Evolutionary conservation across 2,329 filamentous ascomycete species (phyloP).

Genomic region (Calonectria pteridis): DNA sequence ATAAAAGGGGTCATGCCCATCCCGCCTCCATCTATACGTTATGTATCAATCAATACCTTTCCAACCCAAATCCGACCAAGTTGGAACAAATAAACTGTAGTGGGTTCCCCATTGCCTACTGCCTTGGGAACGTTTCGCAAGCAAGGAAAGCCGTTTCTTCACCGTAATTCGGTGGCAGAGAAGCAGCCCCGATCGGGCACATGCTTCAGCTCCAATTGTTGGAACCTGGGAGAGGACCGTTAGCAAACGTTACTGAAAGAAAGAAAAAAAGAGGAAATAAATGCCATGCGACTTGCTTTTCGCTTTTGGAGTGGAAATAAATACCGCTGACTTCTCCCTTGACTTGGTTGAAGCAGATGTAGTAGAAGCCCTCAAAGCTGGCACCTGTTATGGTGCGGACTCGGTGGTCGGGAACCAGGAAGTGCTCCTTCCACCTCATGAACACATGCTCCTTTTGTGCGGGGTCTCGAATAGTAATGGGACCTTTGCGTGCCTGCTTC

Average conservation of each 20-base stretch:
- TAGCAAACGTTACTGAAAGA: not conserved
- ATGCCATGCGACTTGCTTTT: conserved; percentile 77
- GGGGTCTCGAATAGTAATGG: conserved; percentile 74
- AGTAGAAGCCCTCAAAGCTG: conserved; percentile 98
- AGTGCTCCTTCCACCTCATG: conserved; percentile 99
- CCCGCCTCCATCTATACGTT: conserved; percentile 41
- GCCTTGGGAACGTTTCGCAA: not conserved
- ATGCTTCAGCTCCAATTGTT: conserved; percentile 92
- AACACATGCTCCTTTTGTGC: conserved; percentile 90
- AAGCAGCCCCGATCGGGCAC: conserved; percentile 87
- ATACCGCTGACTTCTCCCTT: conserved; percentile 90
- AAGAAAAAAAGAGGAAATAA: not conserved
- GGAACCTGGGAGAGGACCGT: conserved; percentile 71
- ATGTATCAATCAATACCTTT: conserved; percentile 29
- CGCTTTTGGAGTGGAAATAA: conserved; percentile 98
- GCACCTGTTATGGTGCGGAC: conserved; percentile 92
- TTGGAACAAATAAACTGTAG: conserved; percentile 24
- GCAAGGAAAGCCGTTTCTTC: conserved; percentile 27
- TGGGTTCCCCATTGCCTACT: conserved; percentile 16
- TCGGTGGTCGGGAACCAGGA: conserved; percentile 93
- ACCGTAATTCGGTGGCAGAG: conserved; percentile 84
- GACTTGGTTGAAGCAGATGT: conserved; percentile 97
- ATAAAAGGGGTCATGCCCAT: conserved; percentile 34
- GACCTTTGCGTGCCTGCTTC: conserved; percentile 68
- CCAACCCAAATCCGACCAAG: conserved; percentile 25